Evolutionary conservation across 2,329 filamentous ascomycete genomes (phyloP), one percentile per base, ranked within the genome.

Genomic region (Davidsoniella australis): DNA sequence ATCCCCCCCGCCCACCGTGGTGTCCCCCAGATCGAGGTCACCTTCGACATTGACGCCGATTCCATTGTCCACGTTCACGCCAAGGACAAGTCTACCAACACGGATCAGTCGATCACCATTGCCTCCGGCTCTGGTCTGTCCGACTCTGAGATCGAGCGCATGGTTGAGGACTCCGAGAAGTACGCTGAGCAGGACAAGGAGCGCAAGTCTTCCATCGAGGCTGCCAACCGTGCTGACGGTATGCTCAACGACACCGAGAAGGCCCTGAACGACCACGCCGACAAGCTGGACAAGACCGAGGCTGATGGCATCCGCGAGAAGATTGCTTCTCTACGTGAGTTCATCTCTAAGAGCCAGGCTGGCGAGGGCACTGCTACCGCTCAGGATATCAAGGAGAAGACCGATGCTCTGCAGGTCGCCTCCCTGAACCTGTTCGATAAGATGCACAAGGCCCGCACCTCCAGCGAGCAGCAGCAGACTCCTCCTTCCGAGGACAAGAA

Each of bases 61-160:
- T 94, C 87, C 16, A 95, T 96, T 60, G 87, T 96, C 60, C 88
- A 95, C 73, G 89, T 96, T 56, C 84, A 91, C 67, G 89, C 89
- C 67, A 94, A 94, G 77, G 89, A 96, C 73, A 95, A 96, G 82
- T 89, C 87, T 59, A 96, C 88, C 70, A 85, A 86, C 80, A 96
- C 95, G 81, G 89, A 96, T 65, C 89, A 98, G 76, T 95, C 88
- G 55, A 96, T 98, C 71, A 96, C 89, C 65, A 94, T 98, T 66
- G 88, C 89, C 50, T 95, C 88, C 53, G 91, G 89, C 66, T 96
- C 89, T 56, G 89, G 91, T 78, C 83, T 96, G 52, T 94, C 86
- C 44, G 88, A 98, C 55, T 68, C 75, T 50, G 89, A 98, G 75
- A 98, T 98, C 57, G 78, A 95, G 73, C 81, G 78, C 71, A 96